Conservation (phyloP, 306 rosid genomes). For the Purshia tridentata region DNA sequence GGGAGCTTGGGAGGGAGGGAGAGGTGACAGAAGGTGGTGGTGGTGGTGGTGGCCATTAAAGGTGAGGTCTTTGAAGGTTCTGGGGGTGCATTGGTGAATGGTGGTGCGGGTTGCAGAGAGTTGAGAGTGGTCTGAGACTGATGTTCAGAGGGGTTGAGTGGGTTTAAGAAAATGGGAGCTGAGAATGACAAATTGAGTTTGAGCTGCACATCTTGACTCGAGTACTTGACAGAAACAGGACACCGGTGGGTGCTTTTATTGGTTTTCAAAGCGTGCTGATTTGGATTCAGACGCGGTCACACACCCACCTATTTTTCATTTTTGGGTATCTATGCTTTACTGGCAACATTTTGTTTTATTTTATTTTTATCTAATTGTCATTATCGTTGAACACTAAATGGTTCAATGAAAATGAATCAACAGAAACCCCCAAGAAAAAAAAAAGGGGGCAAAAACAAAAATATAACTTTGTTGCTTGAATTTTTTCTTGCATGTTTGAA, state of each 20-base stretch:
- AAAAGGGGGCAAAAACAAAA: too few species aligned
- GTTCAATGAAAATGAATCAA: too few species aligned
- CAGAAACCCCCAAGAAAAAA: too few species aligned
- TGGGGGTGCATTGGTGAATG: conserved; percentile 8
- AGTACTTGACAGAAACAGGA: neutral
- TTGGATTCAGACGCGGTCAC: too few species aligned
- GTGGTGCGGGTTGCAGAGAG: neutral
- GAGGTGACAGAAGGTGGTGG: conserved; percentile 17
- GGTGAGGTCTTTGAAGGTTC: conserved; percentile 20
- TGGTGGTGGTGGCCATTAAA: conserved; percentile 41
- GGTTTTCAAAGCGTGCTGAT: neutral
- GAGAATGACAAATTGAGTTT: neutral
- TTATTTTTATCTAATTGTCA: neutral
- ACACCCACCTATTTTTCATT: neutral
- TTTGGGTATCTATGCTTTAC: neutral
- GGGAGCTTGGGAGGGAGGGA: conserved; percentile 23
- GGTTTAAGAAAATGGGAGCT: neutral
- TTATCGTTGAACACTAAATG: neutral
- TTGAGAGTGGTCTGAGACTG: neutral
- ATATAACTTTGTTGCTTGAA: too few species aligned
- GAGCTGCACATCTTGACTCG: neutral
- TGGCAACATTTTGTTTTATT: neutral
- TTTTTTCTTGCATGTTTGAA: too few species aligned
- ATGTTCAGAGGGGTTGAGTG: neutral
- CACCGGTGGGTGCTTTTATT: neutral